Evolutionary conservation across 371 early-diverging fungal genomes (phyloP), one percentile per base, ranked within the genome.

Genomic region (Lichtheimia ornata): DNA sequence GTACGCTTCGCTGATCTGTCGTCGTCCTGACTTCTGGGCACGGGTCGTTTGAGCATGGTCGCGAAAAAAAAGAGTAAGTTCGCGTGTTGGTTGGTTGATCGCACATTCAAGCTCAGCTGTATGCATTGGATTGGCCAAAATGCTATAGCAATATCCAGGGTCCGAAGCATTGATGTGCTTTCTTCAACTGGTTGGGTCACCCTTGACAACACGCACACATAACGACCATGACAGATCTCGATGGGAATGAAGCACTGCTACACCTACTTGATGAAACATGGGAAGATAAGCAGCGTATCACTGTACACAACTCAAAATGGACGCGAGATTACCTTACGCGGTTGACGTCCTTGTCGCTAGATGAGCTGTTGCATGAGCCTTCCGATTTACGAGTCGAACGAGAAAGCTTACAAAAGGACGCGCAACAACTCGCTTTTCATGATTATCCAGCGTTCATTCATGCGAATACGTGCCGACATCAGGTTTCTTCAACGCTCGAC

Each of bases 361-460:
- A 85, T 50, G 74, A 82, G 3, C 83, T 90, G 22, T 65, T 81
- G 27, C 76, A 73, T 51, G 83, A 87, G 62, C 84, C 87, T 4
- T 56, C 61, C 12, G 66, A 77, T 22, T 63, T 87, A 43, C 69
- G 73, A 47, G 76, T 81, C 28, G 86, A 89, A 58, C 81, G 86
- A 45, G 65, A 67, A 25, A 83, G 83, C 49, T 73, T 87, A 49
- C 81, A 84, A 42, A 65, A 74, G n/a, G 84, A 88, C 63, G 85
- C 90, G 27, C 84, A 89, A 24, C 84, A 82, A 41, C 74, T 92
- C 3, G 91, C 90, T 2, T 90, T 84, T 63, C 62, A 76, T 18
- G 90, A 92, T 51, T 90, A 91, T 62, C 81, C 87, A 17, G 76
- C 88, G 3, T 89, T 91, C 68, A 72, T 91, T 50, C 72, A 81